Conservation (phyloP, 495 filamentous ascomycete species). For the Xylaria curta region DNA sequence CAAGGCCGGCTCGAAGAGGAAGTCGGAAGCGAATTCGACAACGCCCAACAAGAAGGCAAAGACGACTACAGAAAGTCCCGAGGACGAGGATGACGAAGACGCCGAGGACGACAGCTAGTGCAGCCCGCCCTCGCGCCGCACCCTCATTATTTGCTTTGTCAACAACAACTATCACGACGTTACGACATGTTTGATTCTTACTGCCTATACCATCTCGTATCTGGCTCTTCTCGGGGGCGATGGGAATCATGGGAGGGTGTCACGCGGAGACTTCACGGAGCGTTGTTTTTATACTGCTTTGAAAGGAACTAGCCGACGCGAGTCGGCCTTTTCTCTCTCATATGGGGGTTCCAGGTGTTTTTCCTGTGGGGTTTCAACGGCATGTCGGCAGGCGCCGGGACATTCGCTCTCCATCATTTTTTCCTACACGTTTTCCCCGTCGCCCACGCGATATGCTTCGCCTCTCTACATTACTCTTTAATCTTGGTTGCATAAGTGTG, state of each 20-base stretch:
- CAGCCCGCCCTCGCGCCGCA: conserved; percentile 15
- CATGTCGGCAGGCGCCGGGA: conserved; percentile 40
- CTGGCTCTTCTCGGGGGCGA: conserved; percentile 35
- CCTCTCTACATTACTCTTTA: conserved; percentile 32
- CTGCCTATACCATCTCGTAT: conserved; percentile 41
- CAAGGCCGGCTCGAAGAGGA: conserved; percentile 51
- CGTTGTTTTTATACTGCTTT: conserved; percentile 33
- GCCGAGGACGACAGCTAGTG: conserved; percentile 52
- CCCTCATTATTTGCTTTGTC: conserved; percentile 39
- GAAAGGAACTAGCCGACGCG: conserved; percentile 31
- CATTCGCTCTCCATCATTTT: conserved; percentile 40
- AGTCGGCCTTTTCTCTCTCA: conserved; percentile 25
- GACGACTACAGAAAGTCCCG: conserved; percentile 47
- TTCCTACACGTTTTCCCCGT: conserved; percentile 43
- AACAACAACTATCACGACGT: conserved; percentile 37
- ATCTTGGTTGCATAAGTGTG: conserved; percentile 41
- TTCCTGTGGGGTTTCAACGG: conserved; percentile 31
- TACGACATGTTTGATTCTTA: conserved; percentile 41
- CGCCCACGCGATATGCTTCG: conserved; percentile 41
- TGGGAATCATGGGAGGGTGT: conserved; percentile 43
- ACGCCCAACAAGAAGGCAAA: conserved; percentile 64
- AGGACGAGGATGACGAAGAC: conserved; percentile 62
- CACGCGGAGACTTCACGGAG: conserved; percentile 33
- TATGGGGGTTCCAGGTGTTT: conserved; percentile 31
- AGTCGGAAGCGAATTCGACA: conserved; percentile 50